Evolutionary conservation across 2,329 filamentous ascomycete species (phyloP).

Genomic region (Arthrobotrys megalospora): DNA sequence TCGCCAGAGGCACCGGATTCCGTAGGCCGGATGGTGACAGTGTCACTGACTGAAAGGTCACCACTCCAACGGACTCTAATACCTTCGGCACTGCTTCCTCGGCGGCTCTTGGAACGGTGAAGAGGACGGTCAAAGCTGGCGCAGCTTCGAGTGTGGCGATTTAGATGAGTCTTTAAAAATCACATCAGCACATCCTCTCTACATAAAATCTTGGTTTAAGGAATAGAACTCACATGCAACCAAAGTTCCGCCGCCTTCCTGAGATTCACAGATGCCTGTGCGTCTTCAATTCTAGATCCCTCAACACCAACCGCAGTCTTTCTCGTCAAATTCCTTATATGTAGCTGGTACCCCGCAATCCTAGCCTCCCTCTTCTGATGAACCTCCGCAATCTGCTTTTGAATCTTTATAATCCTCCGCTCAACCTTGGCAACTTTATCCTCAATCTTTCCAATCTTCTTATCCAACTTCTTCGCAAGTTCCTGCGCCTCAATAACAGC

Average conservation of each 20-base stretch:
- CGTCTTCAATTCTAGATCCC: neutral
- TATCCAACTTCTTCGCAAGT: constrained; percentile 34
- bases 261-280: constrained; percentile 14
- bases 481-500: constrained; percentile 42
- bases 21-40: constrained; percentile 46
- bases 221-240: constrained; percentile 46
- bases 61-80: constrained; percentile 57
- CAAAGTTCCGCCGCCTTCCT: constrained; percentile 56
- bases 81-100: constrained; percentile 30
- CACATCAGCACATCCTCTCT: neutral
- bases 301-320: constrained; percentile 23
- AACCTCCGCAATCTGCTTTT: constrained; percentile 25
- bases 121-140: constrained; percentile 45
- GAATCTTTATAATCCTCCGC: constrained; percentile 23
- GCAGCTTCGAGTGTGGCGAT: constrained; percentile 43
- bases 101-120: constrained; percentile 42
- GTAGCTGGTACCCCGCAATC: constrained; percentile 24
- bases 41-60: constrained; percentile 49
- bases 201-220: neutral
- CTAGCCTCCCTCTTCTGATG: constrained; percentile 28
- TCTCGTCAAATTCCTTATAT: constrained; percentile 49
- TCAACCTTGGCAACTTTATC: constrained; percentile 34
- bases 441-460: constrained; percentile 29
- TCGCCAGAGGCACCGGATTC: constrained; percentile 46
- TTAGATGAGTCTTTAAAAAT: constrained; percentile 40